A percentile compares a stretch with the other conserved stretches of the same genome.
phyloP scores from a whole-genome alignment of 2,329 filamentous ascomycete genomes.

The Talaromyces piceae region DNA sequence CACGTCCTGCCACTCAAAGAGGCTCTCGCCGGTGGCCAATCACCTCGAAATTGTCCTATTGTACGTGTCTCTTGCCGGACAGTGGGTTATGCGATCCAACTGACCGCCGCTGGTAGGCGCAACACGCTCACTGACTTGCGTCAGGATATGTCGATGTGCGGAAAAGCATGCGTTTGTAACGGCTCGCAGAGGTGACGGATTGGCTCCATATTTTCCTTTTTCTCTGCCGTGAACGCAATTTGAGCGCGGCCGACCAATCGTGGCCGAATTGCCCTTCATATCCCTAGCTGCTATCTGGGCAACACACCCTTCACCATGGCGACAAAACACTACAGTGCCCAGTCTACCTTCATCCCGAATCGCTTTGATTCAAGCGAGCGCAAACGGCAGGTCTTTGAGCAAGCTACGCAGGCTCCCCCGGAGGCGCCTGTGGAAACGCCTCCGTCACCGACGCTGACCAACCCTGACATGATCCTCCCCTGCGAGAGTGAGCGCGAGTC shows the following conservation, averaged over 20 bases:
- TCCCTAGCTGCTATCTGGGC: neutral
- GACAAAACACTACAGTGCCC: slow-evolving; percentile 3
- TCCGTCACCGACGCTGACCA: slow-evolving; percentile 78
- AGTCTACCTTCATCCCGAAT: slow-evolving; percentile 10
- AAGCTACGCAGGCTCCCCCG: neutral
- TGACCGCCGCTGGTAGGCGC: neutral
- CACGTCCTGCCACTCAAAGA: neutral
- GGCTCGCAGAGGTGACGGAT: neutral
- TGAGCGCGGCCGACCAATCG: neutral
- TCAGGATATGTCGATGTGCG: neutral
- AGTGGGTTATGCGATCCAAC: neutral
- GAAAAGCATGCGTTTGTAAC: neutral
- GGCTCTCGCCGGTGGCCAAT: neutral
- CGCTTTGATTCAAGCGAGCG: slow-evolving; percentile 13
- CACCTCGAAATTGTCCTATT: neutral
- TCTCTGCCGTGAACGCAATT: neutral
- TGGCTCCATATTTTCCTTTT: neutral
- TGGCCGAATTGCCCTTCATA: neutral
- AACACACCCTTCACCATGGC: slow-evolving; percentile 4
- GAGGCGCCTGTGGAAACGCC: slow-evolving; percentile 31
- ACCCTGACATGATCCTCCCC: slow-evolving; percentile 90
- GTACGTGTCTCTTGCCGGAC: neutral
- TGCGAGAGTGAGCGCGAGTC: slow-evolving; percentile 48
- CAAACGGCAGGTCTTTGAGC: slow-evolving; percentile 10
- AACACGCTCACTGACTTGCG: neutral